Base-by-base conservation (phyloP, 352 stramenopile genomes). In the Pythium aquatile region DNA sequence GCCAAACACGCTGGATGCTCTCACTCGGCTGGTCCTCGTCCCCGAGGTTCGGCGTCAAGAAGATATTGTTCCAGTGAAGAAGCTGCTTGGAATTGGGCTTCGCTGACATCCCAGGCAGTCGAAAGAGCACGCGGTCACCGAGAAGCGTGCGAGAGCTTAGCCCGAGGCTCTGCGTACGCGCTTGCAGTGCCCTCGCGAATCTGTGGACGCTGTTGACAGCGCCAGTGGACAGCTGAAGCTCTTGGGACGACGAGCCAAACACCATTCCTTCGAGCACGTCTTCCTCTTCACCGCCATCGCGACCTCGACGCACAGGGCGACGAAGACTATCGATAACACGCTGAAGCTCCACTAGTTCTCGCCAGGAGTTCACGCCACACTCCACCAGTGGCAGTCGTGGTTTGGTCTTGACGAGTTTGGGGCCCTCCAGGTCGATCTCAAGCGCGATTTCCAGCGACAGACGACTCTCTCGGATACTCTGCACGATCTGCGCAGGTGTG, bases 141-240 rank as follows among this genome's bases (percentile, higher is more conserved):
- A 73, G 46, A 2, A 70, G 54, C 24, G 49, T 52, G 20, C 58
- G 55, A 66, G 47, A 47, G 26, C 70, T 68, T 1, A 69, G 58
- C 1, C 81, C 79, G 0, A 69, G 72, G 47, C 83, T 92, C 30
- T 72, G 73, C 1, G 85, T 47, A 40, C 74, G 74, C 44, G 90
- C 54, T 54, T 76, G 58, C 14, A 87, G 61, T 37, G 53, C 65
- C 11, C 58, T 87, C 17, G 76, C 61, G 17, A 88, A 84, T 28
- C 30, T 63, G 76, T 81, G 86, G 42, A 88, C 20, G 35, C 39
- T 58, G 55, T 90, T 74, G 24, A 80, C 68, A 0, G 80, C 67
- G 20, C 44, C 37, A 16, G 68, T 33, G 1, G 32, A 33, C 14
- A 87, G 76, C 40, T 66, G 32, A 42, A 89, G 60, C 39, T 68